phyloP scores from a whole-genome alignment of 208 protist genomes.

The Trypanosoma platydactyli region DNA sequence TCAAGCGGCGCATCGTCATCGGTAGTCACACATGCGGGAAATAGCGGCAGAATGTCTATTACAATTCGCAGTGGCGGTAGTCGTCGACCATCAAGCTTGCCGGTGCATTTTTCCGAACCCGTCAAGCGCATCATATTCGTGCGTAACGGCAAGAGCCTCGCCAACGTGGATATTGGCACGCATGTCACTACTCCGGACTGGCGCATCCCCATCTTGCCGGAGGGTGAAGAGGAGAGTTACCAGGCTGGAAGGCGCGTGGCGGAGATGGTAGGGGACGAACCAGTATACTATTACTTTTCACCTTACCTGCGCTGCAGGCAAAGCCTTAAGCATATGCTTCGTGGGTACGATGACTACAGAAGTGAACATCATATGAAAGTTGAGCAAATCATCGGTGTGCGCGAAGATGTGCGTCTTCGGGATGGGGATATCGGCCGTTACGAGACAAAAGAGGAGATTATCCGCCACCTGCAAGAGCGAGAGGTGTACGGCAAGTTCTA shows the following conservation, averaged over 20 bases:
- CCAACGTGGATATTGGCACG: constrained; percentile 64
- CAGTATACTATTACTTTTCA: constrained; percentile 90
- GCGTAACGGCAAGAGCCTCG: constrained; percentile 76
- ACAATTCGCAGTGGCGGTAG: constrained; percentile 49
- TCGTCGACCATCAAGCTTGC: constrained; percentile 10
- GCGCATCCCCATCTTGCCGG: constrained; percentile 81
- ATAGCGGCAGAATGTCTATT: constrained; percentile 47
- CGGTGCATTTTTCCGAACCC: constrained; percentile 50
- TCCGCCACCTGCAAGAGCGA: constrained; percentile 67
- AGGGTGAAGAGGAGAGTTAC: constrained; percentile 67
- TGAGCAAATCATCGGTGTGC: constrained; percentile 72
- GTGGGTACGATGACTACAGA: constrained; percentile 65
- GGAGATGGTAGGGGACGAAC: constrained; percentile 70
- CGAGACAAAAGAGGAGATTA: constrained; percentile 56
- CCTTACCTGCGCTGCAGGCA: constrained; percentile 88
- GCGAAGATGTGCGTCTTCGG: constrained; percentile 90
- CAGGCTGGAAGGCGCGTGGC: constrained; percentile 69
- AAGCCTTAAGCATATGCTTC: constrained; percentile 68
- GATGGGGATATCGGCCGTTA: constrained; percentile 94
- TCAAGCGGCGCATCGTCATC: not conserved
- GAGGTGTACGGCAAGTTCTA: constrained; percentile 91
- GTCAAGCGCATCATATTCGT: constrained; percentile 91
- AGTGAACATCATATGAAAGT: constrained; percentile 26
- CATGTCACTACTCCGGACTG: constrained; percentile 87
- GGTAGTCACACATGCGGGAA: constrained; percentile 1